Evolutionary conservation across 495 filamentous ascomycete species (phyloP).

Genomic region (Apiosordaria backusii): DNA sequence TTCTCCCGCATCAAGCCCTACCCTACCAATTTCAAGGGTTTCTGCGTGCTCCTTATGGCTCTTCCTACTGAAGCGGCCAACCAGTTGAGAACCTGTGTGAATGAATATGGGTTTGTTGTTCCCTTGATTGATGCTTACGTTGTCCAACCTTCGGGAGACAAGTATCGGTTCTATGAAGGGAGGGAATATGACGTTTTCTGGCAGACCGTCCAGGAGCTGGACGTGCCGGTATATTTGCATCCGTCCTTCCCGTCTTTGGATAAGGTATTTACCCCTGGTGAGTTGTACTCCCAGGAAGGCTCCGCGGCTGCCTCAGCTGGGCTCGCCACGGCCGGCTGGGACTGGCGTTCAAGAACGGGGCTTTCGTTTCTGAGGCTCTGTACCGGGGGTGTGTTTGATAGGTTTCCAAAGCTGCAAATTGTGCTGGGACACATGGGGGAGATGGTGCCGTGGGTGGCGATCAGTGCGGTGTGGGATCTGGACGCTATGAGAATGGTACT

Average conservation of each 20-base stretch:
- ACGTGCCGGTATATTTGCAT: constrained; percentile 60
- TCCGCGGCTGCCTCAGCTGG: constrained; percentile 29
- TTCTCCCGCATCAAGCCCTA: constrained; percentile 32
- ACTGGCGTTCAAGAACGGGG: constrained; percentile 47
- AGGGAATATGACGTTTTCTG: constrained; percentile 47
- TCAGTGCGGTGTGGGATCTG: constrained; percentile 58
- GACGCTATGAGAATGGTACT: constrained; percentile 51
- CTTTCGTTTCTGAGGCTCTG: constrained; percentile 38
- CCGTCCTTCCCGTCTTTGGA: constrained; percentile 43
- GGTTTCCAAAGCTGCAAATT: constrained; percentile 54
- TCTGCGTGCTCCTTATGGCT: constrained; percentile 52
- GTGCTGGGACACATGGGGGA: constrained; percentile 66
- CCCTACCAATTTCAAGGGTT: constrained; percentile 41
- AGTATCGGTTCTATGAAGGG: constrained; percentile 41
- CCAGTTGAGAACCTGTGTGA: constrained; percentile 48
- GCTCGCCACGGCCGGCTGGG: constrained; percentile 41
- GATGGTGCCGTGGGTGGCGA: constrained; percentile 63
- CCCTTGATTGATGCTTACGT: constrained; percentile 54
- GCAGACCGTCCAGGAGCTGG: constrained; percentile 45
- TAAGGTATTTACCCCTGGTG: constrained; percentile 36
- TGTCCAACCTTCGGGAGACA: constrained; percentile 31
- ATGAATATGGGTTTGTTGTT: constrained; percentile 48
- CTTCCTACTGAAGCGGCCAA: constrained; percentile 42
- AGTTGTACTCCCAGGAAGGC: constrained; percentile 18
- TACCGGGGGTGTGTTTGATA: constrained; percentile 45